A percentile compares a stretch with the other conserved stretches of the same genome.
Conservation (phyloP, 2,329 filamentous ascomycete species). For the Plectosphaerella sp. region DNA sequence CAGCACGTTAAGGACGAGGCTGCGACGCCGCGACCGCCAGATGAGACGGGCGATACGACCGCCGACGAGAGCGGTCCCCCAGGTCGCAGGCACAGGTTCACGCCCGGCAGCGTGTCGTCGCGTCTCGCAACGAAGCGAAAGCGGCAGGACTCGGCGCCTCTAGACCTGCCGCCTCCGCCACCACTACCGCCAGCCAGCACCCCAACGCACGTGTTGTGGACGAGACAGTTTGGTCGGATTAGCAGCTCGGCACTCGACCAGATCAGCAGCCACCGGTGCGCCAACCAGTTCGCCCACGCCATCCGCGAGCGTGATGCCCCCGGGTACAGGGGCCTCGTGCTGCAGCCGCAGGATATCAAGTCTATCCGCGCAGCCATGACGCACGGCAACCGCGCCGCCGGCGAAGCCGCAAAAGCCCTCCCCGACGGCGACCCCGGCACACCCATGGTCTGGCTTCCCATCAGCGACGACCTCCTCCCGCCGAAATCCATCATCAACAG, state of each 20-base stretch:
- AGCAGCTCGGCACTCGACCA: slow-evolving; percentile 70
- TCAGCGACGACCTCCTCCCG: slow-evolving; percentile 73
- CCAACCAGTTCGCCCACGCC: slow-evolving; percentile 74
- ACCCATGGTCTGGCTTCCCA: slow-evolving; percentile 59
- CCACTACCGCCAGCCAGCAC: slow-evolving; percentile 40
- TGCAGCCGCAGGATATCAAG: slow-evolving; percentile 73
- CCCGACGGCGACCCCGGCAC: slow-evolving; percentile 54
- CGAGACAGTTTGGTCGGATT: slow-evolving; percentile 70
- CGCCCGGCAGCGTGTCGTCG: slow-evolving; percentile 31
- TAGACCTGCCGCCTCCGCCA: slow-evolving; percentile 37
- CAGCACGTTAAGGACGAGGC: slow-evolving; percentile 56
- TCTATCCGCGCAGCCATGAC: slow-evolving; percentile 72
- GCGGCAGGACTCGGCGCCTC: slow-evolving; percentile 39
- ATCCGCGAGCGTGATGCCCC: slow-evolving; percentile 72
- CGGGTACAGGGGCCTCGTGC: slow-evolving; percentile 69
- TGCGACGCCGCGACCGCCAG: slow-evolving; percentile 47
- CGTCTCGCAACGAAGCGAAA: slow-evolving; percentile 48
- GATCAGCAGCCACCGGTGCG: slow-evolving; percentile 71
- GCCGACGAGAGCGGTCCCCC: slow-evolving; percentile 45
- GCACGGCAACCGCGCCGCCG: slow-evolving; percentile 63
- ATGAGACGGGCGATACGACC: slow-evolving; percentile 52
- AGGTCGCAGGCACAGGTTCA: slow-evolving; percentile 30
- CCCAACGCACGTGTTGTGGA: slow-evolving; percentile 67
- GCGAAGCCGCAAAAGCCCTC: slow-evolving; percentile 55
- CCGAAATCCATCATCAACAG: slow-evolving; percentile 91